Evolutionary conservation across 2,329 filamentous ascomycete genomes (phyloP), one percentile per base, ranked within the genome.

Genomic region (Elsinoe necatrix): DNA sequence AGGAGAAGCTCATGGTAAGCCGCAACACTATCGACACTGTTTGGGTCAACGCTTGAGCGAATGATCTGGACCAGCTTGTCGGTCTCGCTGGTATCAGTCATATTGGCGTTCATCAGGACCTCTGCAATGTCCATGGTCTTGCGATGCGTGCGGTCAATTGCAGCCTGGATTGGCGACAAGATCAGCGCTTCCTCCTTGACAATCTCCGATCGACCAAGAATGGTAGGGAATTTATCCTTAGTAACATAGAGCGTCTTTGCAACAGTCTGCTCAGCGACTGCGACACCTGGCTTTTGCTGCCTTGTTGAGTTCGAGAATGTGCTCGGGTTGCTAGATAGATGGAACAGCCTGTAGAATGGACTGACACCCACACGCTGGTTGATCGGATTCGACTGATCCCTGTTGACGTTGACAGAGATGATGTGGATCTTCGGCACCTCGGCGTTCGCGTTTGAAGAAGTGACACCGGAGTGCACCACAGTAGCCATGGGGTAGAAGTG

Each of bases 291-390:
- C 9, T 76, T 79, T 1, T 85, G 86, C 62, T 82, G 83, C 25
- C 89, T 80, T 4, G 84, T 83, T 0, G 88, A 89, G 4, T 87
- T 81, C 0, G 89, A 87, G 69, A 96, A 96, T 20, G 77, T 76
- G 52, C 83, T 81, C n/a, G 90, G 88, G 57, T 87, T 80, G 0
- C 87, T 85, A 0, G 88, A 83, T 4, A 96, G 77, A 7, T 93
- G 77, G 67, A 95, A 93, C 64, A 97, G 92, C n/a, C 90, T 79
- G 54, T 95, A 86, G 1, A 86, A 81, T 57, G 88, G 84, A 1
- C 87, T 83, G 3, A 97, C 86, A 61, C 89, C 85, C n/a, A 87
- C 82, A 25, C 91, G 84, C 70, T 95, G 91, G 70, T 89, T 95
- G 21, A 96, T 86, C 16, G 85, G 86, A 68, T 96, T 89, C 1